These are phyloP conservation scores for Porphyridium purpureum DNA, from an alignment of 23 red algal genomes.

Conservation along the genomic window DNA sequence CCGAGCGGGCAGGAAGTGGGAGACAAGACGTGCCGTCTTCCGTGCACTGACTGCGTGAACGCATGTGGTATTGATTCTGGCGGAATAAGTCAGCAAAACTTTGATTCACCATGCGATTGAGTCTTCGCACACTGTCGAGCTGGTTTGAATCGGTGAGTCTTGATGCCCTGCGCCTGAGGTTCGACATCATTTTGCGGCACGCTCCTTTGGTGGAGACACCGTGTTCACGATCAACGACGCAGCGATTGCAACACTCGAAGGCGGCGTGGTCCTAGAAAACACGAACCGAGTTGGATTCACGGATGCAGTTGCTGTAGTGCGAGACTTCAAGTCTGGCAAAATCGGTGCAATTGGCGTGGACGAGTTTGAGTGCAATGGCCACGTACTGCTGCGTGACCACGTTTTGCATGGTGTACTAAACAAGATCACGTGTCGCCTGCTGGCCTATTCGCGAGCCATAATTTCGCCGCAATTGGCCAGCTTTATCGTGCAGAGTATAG, in stretches of 20 bases:
- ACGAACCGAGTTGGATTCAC: slow-evolving; percentile 1
- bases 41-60: background rate
- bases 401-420: too few species aligned
- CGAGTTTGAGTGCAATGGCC: slow-evolving; percentile 5
- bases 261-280: slow-evolving; percentile 2
- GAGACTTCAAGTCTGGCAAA: slow-evolving; percentile 1
- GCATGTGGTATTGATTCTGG: background rate
- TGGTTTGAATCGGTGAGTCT: background rate
- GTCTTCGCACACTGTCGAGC: background rate
- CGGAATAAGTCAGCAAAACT: background rate
- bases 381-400: background rate
- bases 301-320: slow-evolving; percentile 5
- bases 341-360: slow-evolving; percentile 5
- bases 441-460: background rate
- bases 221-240: background rate
- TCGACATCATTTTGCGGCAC: slow-evolving; percentile 2
- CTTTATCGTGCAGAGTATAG: too few species aligned
- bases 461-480: background rate
- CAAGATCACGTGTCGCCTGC: too few species aligned
- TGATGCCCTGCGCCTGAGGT: background rate
- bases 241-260: background rate
- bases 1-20: slow-evolving; percentile 2
- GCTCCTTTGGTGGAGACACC: slow-evolving; percentile 3
- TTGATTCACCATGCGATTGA: background rate
- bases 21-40: background rate